These are phyloP conservation scores for Madurella mycetomatis DNA, from an alignment of 2,329 filamentous ascomycete species.

Conservation along the genomic window DNA sequence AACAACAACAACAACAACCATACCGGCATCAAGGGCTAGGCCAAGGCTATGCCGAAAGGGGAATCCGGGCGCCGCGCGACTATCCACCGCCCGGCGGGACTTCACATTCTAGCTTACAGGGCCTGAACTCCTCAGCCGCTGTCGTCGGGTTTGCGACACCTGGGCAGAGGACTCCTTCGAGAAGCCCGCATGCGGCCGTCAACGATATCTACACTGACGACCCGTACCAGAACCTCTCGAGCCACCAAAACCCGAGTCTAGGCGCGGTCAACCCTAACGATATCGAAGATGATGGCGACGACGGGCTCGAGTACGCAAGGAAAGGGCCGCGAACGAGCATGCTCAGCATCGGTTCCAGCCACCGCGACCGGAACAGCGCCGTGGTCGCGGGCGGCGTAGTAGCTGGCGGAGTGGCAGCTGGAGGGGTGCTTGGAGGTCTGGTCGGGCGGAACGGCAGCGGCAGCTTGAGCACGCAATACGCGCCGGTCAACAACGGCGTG, in stretches of 20 bases:
- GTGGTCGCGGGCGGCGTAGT: constrained; percentile 45
- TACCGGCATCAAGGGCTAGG: constrained; percentile 26
- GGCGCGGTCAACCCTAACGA: constrained; percentile 70
- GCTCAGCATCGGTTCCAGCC: constrained; percentile 50
- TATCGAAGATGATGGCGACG: constrained; percentile 84
- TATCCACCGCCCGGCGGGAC: constrained; percentile 33
- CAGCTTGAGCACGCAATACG: constrained; percentile 44
- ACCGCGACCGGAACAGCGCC: constrained; percentile 31
- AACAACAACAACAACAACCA: constrained; percentile 26
- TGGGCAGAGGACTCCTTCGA: constrained; percentile 37
- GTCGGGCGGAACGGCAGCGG: constrained; percentile 35
- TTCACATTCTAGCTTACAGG: constrained; percentile 41
- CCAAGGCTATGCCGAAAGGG: constrained; percentile 13
- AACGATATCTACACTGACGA: constrained; percentile 55
- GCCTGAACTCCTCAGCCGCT: constrained; percentile 33
- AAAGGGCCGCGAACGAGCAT: constrained; percentile 52
- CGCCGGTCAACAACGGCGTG: constrained; percentile 42
- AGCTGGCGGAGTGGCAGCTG: constrained; percentile 41
- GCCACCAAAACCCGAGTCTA: constrained; percentile 45
- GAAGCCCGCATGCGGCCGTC: constrained; percentile 44
- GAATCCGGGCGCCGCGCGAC: constrained; percentile 8
- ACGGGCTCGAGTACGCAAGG: constrained; percentile 61
- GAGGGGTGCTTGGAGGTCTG: constrained; percentile 40
- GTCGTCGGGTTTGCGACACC: constrained; percentile 35
- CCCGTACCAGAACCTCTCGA: constrained; percentile 60